These are phyloP conservation scores for Plasmodium gaboni DNA, from an alignment of 169 alveolate genomes.

Conservation along the genomic window DNA sequence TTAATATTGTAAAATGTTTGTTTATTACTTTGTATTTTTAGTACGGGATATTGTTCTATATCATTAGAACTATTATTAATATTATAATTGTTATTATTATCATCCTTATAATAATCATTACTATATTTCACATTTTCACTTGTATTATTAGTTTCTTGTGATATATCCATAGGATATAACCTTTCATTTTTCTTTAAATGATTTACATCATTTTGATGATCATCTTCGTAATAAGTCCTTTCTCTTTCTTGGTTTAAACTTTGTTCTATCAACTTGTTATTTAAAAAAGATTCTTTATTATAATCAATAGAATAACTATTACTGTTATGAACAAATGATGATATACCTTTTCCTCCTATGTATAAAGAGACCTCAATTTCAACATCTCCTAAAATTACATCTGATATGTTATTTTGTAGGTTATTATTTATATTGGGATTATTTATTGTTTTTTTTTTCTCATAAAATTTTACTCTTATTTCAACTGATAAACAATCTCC, in stretches of 20 bases:
- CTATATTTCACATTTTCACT: slow-evolving; percentile 3
- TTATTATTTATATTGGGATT: background rate
- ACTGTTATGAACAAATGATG: slow-evolving; percentile 73
- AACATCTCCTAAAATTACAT: slow-evolving; percentile 63
- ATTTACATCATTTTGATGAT: slow-evolving; percentile 41
- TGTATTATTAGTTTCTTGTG: slow-evolving; percentile 12
- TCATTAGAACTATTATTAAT: slow-evolving; percentile 9
- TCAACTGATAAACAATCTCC: slow-evolving; percentile 77
- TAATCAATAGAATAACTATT: slow-evolving; percentile 63
- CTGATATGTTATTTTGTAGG: slow-evolving; percentile 10
- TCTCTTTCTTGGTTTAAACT: slow-evolving; percentile 35
- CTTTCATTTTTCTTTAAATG: slow-evolving; percentile 27
- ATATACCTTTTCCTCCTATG: slow-evolving; percentile 76
- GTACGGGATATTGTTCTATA: slow-evolving; percentile 27
- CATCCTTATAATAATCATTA: slow-evolving; percentile 26
- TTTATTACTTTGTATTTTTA: slow-evolving; percentile 74
- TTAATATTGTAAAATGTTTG: slow-evolving; percentile 60
- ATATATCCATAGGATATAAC: slow-evolving; percentile 1
- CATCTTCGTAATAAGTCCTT: background rate
- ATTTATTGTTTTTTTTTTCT: slow-evolving; percentile 9
- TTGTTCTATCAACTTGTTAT: slow-evolving; percentile 53
- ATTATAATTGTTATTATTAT: background rate
- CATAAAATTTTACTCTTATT: slow-evolving; percentile 75
- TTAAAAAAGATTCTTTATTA: slow-evolving; percentile 56
- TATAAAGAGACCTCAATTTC: slow-evolving; percentile 71